Conservation (phyloP, 2,329 filamentous ascomycete genomes). For the Diaporthe longicolla region DNA sequence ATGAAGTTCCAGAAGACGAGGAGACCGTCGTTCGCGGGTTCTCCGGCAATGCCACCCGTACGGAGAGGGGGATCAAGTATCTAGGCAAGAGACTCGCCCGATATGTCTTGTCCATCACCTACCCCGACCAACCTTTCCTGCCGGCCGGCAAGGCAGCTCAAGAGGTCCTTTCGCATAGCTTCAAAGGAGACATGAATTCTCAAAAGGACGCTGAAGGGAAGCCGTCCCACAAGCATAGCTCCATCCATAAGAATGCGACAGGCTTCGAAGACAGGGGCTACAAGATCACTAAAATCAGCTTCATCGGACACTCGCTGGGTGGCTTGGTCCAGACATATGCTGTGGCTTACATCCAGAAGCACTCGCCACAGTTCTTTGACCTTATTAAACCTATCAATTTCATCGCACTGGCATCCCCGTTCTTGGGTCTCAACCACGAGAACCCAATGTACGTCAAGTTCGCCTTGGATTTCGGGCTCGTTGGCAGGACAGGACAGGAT, state of each 20-base stretch:
- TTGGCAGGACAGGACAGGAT: constrained; percentile 96
- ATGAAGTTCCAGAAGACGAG: constrained; percentile 70
- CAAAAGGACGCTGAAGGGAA: constrained; percentile 52
- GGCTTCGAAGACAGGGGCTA: constrained; percentile 71
- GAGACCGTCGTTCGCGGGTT: constrained; percentile 93
- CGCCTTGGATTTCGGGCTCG: constrained; percentile 93
- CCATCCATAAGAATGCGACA: constrained; percentile 57
- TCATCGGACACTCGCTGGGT: constrained; percentile 91
- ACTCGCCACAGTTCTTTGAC: constrained; percentile 92
- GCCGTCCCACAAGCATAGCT: constrained; percentile 63
- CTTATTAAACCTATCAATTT: constrained; percentile 91
- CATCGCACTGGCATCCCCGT: constrained; percentile 87
- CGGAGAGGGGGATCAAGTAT: constrained; percentile 96
- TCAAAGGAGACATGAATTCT: constrained; percentile 58
- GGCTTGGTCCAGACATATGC: constrained; percentile 94
- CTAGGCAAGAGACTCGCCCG: constrained; percentile 94
- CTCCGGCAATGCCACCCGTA: constrained; percentile 89
- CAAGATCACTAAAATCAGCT: constrained; percentile 93
- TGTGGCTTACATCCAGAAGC: constrained; percentile 95
- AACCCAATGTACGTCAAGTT: constrained; percentile 98
- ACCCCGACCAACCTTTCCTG: constrained; percentile 91
- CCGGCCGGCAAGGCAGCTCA: constrained; percentile 70
- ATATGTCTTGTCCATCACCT: constrained; percentile 90
- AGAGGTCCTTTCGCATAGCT: constrained; percentile 57
- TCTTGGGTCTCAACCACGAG: constrained; percentile 94